These are phyloP conservation scores for Austroboletus niveus DNA, from an alignment of 1,284 basidiomycete species.

Conservation along the genomic window DNA sequence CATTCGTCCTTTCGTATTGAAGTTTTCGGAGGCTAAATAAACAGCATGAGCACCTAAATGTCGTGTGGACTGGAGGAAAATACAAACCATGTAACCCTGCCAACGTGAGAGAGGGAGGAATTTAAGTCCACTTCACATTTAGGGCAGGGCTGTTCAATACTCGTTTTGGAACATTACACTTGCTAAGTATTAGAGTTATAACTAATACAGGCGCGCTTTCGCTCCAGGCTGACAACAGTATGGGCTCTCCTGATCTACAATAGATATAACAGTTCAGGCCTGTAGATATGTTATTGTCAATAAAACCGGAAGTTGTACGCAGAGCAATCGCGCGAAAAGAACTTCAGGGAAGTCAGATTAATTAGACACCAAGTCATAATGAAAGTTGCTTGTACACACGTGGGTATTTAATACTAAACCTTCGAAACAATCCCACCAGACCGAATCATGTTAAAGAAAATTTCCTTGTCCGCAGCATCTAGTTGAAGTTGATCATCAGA, in stretches of 20 bases:
- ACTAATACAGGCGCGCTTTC: too few relatives aligned
- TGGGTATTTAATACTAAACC: conserved; percentile 14
- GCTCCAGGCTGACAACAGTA: too few relatives aligned
- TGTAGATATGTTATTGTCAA: too few relatives aligned
- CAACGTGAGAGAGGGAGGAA: conserved; percentile 10
- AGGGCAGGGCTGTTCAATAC: conserved; percentile 28
- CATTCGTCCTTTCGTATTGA: conserved; percentile 71
- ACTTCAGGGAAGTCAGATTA: too few relatives aligned
- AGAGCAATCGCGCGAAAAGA: too few relatives aligned
- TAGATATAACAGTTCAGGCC: too few relatives aligned
- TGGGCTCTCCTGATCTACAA: too few relatives aligned
- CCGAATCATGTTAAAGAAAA: conserved; percentile 77
- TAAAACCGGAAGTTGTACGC: too few relatives aligned
- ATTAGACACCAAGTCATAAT: neutral
- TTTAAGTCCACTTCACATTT: conserved; percentile 27
- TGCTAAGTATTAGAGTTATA: too few relatives aligned
- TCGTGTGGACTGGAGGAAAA: conserved; percentile 1
- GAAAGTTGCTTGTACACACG: neutral
- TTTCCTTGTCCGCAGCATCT: conserved; percentile 62
- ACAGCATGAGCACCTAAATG: conserved; percentile 2
- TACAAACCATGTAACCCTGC: conserved; percentile 31
- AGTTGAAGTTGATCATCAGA: conserved; percentile 8
- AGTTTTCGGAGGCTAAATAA: conserved; percentile 43
- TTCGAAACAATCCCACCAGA: conserved; percentile 73
- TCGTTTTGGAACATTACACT: too few relatives aligned